These are phyloP conservation scores for Blastocrithidia nonstop DNA, from an alignment of 208 protist species.

Conservation along the genomic window DNA sequence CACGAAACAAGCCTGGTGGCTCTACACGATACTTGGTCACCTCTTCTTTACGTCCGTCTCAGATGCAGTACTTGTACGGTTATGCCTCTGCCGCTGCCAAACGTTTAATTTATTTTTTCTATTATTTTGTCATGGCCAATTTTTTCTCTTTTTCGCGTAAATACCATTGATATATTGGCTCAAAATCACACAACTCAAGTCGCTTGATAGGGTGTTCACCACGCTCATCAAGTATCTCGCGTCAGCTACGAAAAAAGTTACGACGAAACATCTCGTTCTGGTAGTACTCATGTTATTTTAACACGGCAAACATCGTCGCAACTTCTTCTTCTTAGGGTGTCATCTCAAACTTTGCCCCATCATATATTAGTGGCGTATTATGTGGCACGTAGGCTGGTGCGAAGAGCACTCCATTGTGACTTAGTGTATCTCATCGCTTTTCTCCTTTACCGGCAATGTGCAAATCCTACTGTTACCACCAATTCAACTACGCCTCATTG, in stretches of 20 bases:
- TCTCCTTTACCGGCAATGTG: conserved; percentile 50
- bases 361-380: conserved; percentile 90
- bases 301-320: conserved; percentile 95
- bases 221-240: conserved; percentile 76
- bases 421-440: conserved; percentile 90
- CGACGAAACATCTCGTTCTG: conserved; percentile 90
- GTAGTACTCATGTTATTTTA: conserved; percentile 91
- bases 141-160: conserved; percentile 79
- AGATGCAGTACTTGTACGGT: conserved; percentile 80
- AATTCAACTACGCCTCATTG: conserved; percentile 43
- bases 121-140: conserved; percentile 76
- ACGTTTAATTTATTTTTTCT: conserved; percentile 85
- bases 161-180: conserved; percentile 88
- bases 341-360: conserved; percentile 85
- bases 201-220: conserved; percentile 84
- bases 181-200: conserved; percentile 95
- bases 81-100: conserved; percentile 76
- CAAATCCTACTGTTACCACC: conserved; percentile 78
- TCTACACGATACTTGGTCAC: conserved; percentile 97
- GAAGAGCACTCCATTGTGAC: conserved; percentile 96
- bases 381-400: conserved; percentile 94
- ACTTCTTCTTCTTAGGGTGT: conserved; percentile 94
- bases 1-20: conserved; percentile 97
- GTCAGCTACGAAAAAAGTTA: conserved; percentile 97
- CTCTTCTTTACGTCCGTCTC: conserved; percentile 90